Evolutionary conservation across 1,139 yeast species (phyloP).

Genomic region (Blastobotrys illinoisensis): DNA sequence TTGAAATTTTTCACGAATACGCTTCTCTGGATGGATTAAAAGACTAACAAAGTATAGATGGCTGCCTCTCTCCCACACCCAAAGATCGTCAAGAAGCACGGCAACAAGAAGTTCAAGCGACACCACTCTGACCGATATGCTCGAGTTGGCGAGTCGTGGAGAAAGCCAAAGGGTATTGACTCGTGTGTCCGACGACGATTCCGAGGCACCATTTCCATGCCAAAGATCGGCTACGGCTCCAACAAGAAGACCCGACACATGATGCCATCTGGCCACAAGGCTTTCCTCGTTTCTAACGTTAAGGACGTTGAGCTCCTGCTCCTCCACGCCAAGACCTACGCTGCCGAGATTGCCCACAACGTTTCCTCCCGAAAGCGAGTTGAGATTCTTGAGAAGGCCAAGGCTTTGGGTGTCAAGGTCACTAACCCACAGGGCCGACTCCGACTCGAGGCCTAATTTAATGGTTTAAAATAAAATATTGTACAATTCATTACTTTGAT

Average conservation of each 20-base stretch:
- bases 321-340: constrained; percentile 96
- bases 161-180: constrained; percentile 99
- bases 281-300: constrained; percentile 86
- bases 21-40: neutral
- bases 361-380: constrained; percentile 98
- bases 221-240: constrained; percentile 99
- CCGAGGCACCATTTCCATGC: constrained; percentile 99
- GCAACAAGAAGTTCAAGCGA: constrained; percentile 93
- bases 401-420: constrained; percentile 97
- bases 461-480: neutral
- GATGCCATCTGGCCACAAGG: constrained; percentile 98
- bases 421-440: constrained; percentile 99
- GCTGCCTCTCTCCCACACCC: constrained; percentile 98
- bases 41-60: constrained; percentile 43
- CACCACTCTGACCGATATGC: constrained; percentile 99
- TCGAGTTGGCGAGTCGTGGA: constrained; percentile 98
- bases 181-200: constrained; percentile 99
- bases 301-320: constrained; percentile 92
- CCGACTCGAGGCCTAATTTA: constrained; percentile 77
- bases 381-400: constrained; percentile 93
- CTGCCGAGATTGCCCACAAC: constrained; percentile 99
- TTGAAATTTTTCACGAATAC: neutral
- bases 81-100: constrained; percentile 99
- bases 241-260: constrained; percentile 97
- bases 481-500: neutral